Evolutionary conservation across 139 green algal genomes (phyloP), one percentile per base, ranked within the genome.

Genomic region (Choricystis sp.): DNA sequence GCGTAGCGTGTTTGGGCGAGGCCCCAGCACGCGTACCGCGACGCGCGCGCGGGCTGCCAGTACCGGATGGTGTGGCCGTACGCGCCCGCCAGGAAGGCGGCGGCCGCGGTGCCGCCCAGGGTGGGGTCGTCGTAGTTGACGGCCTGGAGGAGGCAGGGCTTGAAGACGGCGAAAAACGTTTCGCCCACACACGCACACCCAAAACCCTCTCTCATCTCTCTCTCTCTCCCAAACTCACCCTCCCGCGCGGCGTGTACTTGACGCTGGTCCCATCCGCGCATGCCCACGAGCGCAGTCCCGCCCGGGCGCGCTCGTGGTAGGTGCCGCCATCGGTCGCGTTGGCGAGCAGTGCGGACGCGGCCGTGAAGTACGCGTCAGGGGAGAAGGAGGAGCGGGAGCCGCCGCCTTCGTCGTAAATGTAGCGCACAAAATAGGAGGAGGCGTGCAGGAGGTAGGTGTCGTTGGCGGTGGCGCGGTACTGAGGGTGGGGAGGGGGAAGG

Each of bases 1-100:
- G 83, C 75, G 68, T 84, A 82, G 3, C 80, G 70, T 20, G 74
- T 65, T 69, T 87, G 80, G 19, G 76, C 72, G 40, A 79, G 74
- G 2, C 62, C 76, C 63, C 78, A 86, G 81, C 82, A 89, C 24
- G 60, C 40, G 66, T 83, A 82, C 60, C 60, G 56, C n/a, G 48
- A 59, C 22, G 68, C 64, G 61, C 31, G 58, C 1, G 58, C 28
- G 25, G 57, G 30, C 0, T 60, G 24, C 21, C 52, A 61, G 9
- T 31, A 20, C 55, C 40, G 40, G 9, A 16, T 52, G 40, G 40
- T 16, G 9, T 16, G 40, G 40, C 9, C 66, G 60, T 81, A 79
- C 55, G 72, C 65, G 4, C 71, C 57, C 0, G 79, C 65, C 59
- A 83, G 57, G 62, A 86, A 75, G 19, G 76, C 82, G 22, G 75